phyloP scores from a whole-genome alignment of 805 yeast species.

The Suhomyces vadensis region DNA sequence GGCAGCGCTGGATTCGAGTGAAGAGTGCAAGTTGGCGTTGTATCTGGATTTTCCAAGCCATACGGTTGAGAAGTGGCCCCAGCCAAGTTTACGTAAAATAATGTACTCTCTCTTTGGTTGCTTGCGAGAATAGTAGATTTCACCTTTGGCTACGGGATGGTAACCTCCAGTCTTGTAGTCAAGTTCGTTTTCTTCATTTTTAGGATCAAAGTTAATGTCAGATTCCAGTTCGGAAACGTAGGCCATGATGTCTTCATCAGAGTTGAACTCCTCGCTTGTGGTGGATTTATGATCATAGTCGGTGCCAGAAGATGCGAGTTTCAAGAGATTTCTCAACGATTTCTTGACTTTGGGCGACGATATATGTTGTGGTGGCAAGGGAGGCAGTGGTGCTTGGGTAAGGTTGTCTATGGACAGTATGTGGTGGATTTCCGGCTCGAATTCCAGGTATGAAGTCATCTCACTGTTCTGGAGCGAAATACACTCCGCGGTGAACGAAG shows the following conservation, averaged over 20 bases:
- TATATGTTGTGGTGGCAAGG: background rate
- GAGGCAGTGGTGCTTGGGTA: conserved; percentile 1
- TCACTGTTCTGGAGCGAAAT: conserved; percentile 40
- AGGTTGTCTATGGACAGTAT: background rate
- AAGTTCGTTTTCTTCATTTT: conserved; percentile 48
- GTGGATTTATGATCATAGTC: background rate
- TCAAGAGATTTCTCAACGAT: conserved; percentile 8
- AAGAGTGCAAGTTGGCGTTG: conserved; percentile 10
- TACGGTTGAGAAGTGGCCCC: conserved; percentile 76
- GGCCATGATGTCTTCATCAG: conserved; percentile 14
- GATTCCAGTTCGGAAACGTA: conserved; percentile 27
- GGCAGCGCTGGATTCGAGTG: background rate
- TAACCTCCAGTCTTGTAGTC: conserved; percentile 65
- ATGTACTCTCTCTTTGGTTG: conserved; percentile 41
- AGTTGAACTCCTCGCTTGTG: conserved; percentile 4
- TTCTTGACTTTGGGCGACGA: conserved; percentile 3
- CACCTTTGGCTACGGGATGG: conserved; percentile 61
- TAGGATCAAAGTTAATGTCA: conserved; percentile 29
- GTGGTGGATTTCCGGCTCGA: conserved; percentile 2
- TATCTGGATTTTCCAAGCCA: conserved; percentile 52
- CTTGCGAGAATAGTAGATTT: conserved; percentile 45
- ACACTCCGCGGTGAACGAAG: conserved; percentile 37
- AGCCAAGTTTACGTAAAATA: conserved; percentile 59
- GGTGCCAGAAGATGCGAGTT: conserved; percentile 3
- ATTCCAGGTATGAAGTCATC: conserved; percentile 27